phyloP scores from a whole-genome alignment of 2,329 filamentous ascomycete genomes.

The Helicocarpus griseus region DNA sequence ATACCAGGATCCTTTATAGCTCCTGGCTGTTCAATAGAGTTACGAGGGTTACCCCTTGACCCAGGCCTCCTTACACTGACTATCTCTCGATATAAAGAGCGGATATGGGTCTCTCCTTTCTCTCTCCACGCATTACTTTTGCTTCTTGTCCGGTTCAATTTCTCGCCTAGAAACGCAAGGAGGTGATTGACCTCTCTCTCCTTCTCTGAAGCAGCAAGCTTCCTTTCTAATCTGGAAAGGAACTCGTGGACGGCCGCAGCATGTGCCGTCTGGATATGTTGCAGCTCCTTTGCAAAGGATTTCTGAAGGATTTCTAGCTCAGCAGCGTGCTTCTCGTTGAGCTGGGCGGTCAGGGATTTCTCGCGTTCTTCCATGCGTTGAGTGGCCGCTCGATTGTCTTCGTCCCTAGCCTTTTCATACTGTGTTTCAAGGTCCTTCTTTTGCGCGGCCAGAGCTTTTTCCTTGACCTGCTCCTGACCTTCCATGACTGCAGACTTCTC shows the following conservation, averaged over 20 bases:
- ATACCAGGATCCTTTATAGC: neutral
- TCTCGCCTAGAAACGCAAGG: neutral
- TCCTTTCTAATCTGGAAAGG: neutral
- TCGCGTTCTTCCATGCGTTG: neutral
- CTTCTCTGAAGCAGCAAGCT: neutral
- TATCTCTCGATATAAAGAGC: neutral
- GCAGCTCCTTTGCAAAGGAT: neutral
- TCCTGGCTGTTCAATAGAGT: neutral
- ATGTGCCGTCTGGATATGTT: neutral
- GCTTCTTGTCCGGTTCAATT: neutral
- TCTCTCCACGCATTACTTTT: neutral
- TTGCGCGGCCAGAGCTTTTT: neutral
- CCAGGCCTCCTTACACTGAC: neutral
- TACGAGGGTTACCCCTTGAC: neutral
- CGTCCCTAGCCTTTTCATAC: neutral
- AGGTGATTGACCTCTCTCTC: neutral
- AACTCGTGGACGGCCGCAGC: constrained; percentile 2
- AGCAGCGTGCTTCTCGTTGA: neutral
- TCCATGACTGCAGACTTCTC: neutral
- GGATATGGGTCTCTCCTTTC: neutral
- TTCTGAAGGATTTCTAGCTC: neutral
- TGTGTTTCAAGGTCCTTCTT: neutral
- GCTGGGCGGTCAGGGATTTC: neutral
- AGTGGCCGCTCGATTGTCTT: neutral
- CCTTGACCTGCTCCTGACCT: neutral